Percentiles rank a stretch among this genome's conserved stretches.
Evolutionary conservation across 2,329 filamentous ascomycete genomes (phyloP).

Genomic region (Penicillium sp.): DNA sequence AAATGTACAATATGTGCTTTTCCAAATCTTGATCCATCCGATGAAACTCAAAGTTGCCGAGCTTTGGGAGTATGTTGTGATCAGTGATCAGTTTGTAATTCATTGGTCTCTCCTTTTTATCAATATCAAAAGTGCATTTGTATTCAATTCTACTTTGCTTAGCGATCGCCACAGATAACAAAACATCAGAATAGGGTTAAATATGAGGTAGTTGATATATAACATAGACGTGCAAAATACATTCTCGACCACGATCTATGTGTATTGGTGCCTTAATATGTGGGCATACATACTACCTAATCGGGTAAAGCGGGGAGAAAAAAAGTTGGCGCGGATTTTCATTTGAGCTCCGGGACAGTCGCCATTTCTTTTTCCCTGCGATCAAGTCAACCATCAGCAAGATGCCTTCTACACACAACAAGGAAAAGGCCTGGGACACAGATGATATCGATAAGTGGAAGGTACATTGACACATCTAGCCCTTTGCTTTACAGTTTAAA

Average conservation of each 20-base stretch:
- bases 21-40: background rate
- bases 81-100: background rate
- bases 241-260: background rate
- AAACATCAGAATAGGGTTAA: background rate
- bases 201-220: background rate
- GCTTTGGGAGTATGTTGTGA: too few species aligned
- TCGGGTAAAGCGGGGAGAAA: conserved; percentile 27
- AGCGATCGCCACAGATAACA: background rate
- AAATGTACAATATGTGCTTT: background rate
- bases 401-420: conserved; percentile 88
- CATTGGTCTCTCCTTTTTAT: background rate
- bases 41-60: background rate
- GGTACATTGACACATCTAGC: conserved; percentile 41
- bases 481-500: background rate
- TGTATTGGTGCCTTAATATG: background rate
- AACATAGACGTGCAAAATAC: too few species aligned
- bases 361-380: conserved; percentile 9
- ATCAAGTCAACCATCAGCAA: conserved; percentile 24
- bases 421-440: conserved; percentile 91
- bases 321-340: conserved; percentile 30
- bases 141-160: background rate
- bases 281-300: conserved; percentile 15
- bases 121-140: background rate
- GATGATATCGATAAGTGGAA: conserved; percentile 98
- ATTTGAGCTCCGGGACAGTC: conserved; percentile 19